Evolutionary conservation across 2,329 filamentous ascomycete genomes (phyloP), one percentile per base, ranked within the genome.

Genomic region (Phialocephala subalpina): DNA sequence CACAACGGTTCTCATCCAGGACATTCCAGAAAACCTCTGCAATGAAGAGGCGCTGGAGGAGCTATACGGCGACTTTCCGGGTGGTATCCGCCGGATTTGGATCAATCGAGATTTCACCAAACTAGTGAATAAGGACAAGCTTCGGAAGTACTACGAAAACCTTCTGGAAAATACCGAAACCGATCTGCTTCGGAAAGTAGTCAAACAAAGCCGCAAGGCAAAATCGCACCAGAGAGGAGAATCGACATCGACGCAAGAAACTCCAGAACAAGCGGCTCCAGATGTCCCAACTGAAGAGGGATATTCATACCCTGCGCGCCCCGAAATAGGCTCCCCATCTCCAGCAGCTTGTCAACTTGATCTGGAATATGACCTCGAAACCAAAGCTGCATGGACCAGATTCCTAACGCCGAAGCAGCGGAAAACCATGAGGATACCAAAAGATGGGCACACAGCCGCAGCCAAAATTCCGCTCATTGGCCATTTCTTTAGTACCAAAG

Each of bases 1-100:
- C 56, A 74, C 72, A 47, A 77, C 74, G 8, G 70, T 78, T 58
- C 72, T 78, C 35, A 72, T 78, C 55, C 75, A 75, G 35, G 73
- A 75, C 52, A 77, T 78, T 63, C 76, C 76, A 58, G 66, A 64
- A 66, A 64, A 70, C 27, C 67, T 73, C 35, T 74, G 73, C 64
- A 75, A 70, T 27, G 69, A 67, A 36, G 71, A 72, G 45, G 73
- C 73, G 29, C 59, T 77, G 60, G 72, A 71, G 62, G 69, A 69
- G 57, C 67, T 76, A 25, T 77, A 74, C 57, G 75, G 73, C 45
- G 74, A 75, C 52, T 77, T 75, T 65, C 72, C 72, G 14, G 72
- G 70, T 62, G 72, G 72, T 20, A 68, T 74, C 60, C 71, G 73
- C 57, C 68, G 72, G 67, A 74, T 77, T 38, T 77, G 75, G 75